A percentile compares a stretch with the other conserved stretches of the same genome.
These are phyloP conservation scores for Pichia heedii DNA, from an alignment of 805 yeast species.

Conservation along the genomic window DNA sequence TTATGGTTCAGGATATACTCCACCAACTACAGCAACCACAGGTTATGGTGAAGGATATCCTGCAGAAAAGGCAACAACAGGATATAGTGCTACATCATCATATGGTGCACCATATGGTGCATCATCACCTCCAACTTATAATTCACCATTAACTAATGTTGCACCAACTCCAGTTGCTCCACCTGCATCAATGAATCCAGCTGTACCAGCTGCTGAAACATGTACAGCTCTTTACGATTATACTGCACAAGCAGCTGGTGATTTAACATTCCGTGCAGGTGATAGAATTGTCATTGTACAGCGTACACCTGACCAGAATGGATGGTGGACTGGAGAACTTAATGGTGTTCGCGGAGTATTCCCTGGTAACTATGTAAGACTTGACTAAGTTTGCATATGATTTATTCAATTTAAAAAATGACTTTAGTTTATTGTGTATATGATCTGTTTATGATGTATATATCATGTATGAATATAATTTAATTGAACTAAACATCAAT, in stretches of 20 bases:
- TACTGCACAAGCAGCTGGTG: constrained; percentile 89
- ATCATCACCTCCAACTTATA: neutral
- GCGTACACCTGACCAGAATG: constrained; percentile 75
- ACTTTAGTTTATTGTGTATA: too few relatives aligned
- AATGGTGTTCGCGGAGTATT: constrained; percentile 87
- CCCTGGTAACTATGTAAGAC: constrained; percentile 93
- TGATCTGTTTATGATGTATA: too few relatives aligned
- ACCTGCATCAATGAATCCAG: constrained; percentile 17
- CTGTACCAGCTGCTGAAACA: constrained; percentile 37
- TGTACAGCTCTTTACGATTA: constrained; percentile 91
- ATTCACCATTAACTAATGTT: constrained; percentile 3
- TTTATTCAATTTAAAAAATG: too few relatives aligned
- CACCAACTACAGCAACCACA: constrained; percentile 18
- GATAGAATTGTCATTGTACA: constrained; percentile 75
- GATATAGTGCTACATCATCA: constrained; percentile 28
- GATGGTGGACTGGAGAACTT: constrained; percentile 95
- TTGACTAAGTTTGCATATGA: constrained; percentile 30
- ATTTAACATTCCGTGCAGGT: constrained; percentile 80
- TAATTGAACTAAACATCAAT: too few relatives aligned
- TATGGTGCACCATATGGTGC: constrained; percentile 22
- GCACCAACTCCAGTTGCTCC: constrained; percentile 5
- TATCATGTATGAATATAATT: too few relatives aligned
- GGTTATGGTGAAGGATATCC: constrained; percentile 26
- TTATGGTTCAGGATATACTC: constrained; percentile 21
- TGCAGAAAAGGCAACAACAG: constrained; percentile 7